These are phyloP conservation scores for Ascochyta lentis DNA, from an alignment of 2,329 filamentous ascomycete species.

Conservation along the genomic window DNA sequence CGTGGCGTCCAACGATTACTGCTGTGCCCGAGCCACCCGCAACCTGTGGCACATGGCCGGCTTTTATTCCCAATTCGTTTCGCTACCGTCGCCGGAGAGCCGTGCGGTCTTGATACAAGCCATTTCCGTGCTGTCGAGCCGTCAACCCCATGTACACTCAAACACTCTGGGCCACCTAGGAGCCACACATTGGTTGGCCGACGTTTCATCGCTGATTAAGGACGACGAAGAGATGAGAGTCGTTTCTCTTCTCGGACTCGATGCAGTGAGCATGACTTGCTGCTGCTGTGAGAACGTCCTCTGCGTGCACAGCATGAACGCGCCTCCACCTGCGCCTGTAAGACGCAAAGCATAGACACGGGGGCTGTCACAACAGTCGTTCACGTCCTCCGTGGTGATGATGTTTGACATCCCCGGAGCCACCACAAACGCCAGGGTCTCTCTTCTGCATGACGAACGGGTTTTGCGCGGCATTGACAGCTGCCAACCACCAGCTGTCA, in stretches of 20 bases:
- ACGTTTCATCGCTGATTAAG: conserved; percentile 19
- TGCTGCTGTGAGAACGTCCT: conserved; percentile 9
- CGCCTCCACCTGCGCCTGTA: background rate
- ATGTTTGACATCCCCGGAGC: background rate
- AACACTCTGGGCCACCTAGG: conserved; percentile 5
- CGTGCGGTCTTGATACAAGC: conserved; percentile 8
- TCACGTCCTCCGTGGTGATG: background rate
- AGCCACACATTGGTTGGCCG: conserved; percentile 6
- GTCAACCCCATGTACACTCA: conserved; percentile 4
- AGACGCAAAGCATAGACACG: background rate
- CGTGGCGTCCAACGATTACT: conserved; percentile 22
- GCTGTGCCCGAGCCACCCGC: conserved; percentile 19
- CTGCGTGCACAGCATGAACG: conserved; percentile 1
- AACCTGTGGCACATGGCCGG: conserved; percentile 17
- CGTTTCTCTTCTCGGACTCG: conserved; percentile 6
- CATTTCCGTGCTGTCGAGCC: conserved; percentile 9
- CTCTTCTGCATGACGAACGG: conserved; percentile 9
- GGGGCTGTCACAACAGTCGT: background rate
- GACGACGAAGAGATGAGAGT: conserved; percentile 3
- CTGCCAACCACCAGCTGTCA: conserved; percentile 9
- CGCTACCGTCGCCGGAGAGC: conserved; percentile 11
- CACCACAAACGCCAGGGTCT: background rate
- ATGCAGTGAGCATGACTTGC: conserved; percentile 12
- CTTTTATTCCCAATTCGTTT: conserved; percentile 11
- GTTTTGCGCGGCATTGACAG: conserved; percentile 10